Base-by-base conservation (phyloP, 331 rosid species). In the Malus hybrid region DNA sequence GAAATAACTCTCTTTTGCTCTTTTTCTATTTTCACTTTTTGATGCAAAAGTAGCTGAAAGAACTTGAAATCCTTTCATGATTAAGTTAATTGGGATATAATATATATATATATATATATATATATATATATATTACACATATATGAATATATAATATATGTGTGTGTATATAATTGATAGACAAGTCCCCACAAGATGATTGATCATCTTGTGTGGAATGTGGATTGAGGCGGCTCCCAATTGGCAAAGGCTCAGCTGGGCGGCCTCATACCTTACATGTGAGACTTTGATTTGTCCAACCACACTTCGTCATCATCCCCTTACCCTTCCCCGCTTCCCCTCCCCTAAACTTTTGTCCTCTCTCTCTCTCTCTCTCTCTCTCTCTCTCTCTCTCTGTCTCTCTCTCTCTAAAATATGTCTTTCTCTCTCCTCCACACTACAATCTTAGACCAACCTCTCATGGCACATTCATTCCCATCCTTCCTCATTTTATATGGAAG, bases 181-280 rank as follows among this genome's bases (percentile, higher is more conserved):
- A 82, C 33, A 32, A 78, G 82, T 57, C 84, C 87, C 88, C 85
- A 77, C 86, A 74, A 74, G 32, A 83, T 82, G 82, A 85, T 88
- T 86, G 81, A 76, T 58, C 29, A 58, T 36, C 57, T 66, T 71
- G 42, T 64, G 63, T 3, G 33, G 33, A 32, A 32, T 32, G 33
- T 32, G 33, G 79, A 79, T 76, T 83, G 63, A 75, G 83, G 80
- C 64, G 73, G 75, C 84, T 87, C 82, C 87, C 63, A 36, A 68
- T 73, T 78, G 82, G 84, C 80, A 42, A 56, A 66, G 69, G 84
- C 77, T 71, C 66, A 71, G 83, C 84, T 79, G 79, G 90, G 84
- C 55, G 79, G 80, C 86, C 86, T 86, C 89, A 83, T 90, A 90
- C 93, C 5, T 82, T 84, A 28, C 96, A 90, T 87, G 91, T 87